These are phyloP conservation scores for Bacterosira constricta DNA, from an alignment of 108 stramenopile species.

Conservation along the genomic window DNA sequence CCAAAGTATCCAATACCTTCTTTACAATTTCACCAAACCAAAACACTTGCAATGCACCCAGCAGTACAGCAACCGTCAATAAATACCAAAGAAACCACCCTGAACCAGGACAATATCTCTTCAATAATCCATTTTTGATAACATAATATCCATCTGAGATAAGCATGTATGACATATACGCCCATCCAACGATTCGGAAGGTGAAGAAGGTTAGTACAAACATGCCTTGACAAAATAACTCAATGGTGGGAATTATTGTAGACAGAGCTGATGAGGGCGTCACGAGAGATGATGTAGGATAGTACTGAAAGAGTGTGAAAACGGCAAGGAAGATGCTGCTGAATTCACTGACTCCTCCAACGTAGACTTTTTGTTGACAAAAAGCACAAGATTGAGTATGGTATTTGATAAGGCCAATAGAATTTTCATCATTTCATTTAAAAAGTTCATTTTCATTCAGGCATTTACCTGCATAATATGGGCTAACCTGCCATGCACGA, in stretches of 20 bases:
- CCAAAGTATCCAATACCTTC: slow-evolving; percentile 11
- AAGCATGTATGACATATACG: slow-evolving; percentile 32
- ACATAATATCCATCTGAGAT: slow-evolving; percentile 38
- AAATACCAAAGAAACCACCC: slow-evolving; percentile 51
- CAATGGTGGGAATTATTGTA: slow-evolving; percentile 3
- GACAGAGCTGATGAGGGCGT: slow-evolving; percentile 6
- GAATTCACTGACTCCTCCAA: slow-evolving; percentile 67
- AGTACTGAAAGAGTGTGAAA: slow-evolving; percentile 60
- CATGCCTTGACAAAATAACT: slow-evolving; percentile 17
- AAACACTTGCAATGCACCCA: slow-evolving; percentile 52
- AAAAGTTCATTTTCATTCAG: no score
- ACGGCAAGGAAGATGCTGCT: slow-evolving; percentile 63
- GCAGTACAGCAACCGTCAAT: slow-evolving; percentile 26
- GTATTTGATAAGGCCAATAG: no score
- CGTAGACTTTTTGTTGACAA: slow-evolving; percentile 57
- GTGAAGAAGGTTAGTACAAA: slow-evolving; percentile 53
- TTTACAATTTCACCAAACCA: slow-evolving; percentile 41
- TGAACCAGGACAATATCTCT: slow-evolving; percentile 38
- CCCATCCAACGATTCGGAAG: slow-evolving; percentile 57
- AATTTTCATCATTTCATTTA: no score
- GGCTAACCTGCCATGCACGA: no score
- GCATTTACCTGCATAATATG: no score
- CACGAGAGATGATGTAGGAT: slow-evolving; percentile 47
- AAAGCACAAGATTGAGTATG: no score
- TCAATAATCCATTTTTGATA: slow-evolving; percentile 11